These are phyloP conservation scores for Alnus glutinosa DNA, from an alignment of 306 rosid species.

Conservation along the genomic window DNA sequence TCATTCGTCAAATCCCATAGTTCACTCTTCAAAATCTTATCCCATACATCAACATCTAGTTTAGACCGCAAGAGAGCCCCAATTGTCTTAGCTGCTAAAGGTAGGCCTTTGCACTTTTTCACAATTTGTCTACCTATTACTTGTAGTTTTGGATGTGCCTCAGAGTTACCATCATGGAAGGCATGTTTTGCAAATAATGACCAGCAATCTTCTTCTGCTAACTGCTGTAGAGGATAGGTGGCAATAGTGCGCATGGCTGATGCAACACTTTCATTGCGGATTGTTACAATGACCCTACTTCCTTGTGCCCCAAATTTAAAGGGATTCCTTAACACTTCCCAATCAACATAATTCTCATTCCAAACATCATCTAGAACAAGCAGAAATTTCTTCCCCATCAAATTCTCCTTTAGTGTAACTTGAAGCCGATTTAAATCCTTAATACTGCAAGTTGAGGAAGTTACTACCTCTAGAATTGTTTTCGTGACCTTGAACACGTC, in stretches of 20 bases:
- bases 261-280: slow-evolving; percentile 19
- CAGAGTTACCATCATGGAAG: background rate
- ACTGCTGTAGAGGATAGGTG: background rate
- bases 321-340: slow-evolving; percentile 14
- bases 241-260: slow-evolving; percentile 1
- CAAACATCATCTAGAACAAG: slow-evolving; percentile 38
- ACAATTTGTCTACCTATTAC: slow-evolving; percentile 19
- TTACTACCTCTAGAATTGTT: slow-evolving; percentile 16
- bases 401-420: background rate
- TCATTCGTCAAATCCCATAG: slow-evolving; percentile 26
- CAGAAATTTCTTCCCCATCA: slow-evolving; percentile 16
- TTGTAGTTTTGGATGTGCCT: slow-evolving; percentile 8
- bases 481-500: slow-evolving; percentile 6
- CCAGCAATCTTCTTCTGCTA: slow-evolving; percentile 32
- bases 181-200: slow-evolving; percentile 28
- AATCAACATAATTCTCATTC: slow-evolving; percentile 21
- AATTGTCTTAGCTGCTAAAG: slow-evolving; percentile 23
- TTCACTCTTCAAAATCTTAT: background rate
- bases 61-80: slow-evolving; percentile 31
- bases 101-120: slow-evolving; percentile 27
- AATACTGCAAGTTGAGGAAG: background rate
- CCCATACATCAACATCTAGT: slow-evolving; percentile 13
- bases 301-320: slow-evolving; percentile 15
- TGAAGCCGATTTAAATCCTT: background rate
- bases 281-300: slow-evolving; percentile 27